Evolutionary conservation across 768 basidiomycete genomes (phyloP), one percentile per base, ranked within the genome.

Genomic region (Tylopilus cervinicoccineus): DNA sequence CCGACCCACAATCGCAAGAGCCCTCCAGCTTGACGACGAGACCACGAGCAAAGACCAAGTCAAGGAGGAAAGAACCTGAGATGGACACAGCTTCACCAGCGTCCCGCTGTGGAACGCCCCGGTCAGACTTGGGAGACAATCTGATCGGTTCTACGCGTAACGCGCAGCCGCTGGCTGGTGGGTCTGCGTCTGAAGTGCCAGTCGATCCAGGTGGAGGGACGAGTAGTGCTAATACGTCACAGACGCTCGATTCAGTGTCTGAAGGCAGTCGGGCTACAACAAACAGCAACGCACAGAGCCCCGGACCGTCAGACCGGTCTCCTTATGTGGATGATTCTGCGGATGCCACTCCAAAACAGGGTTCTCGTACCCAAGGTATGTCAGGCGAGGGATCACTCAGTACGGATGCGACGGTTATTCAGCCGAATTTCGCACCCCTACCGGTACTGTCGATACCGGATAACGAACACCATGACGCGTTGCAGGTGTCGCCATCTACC

Each of bases 161-260:
- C 6, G 26, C 23, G 19, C 44, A 45, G 3, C 37, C 26, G 13
- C 45, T 0, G 5, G 33, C 11, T 10, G 33, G 38, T 0, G 42
- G 38, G 33, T 47, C 47, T 17, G 24, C 9, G 20, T 49, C 54
- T 2, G 58, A 63, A 34, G 38, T 22, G 4, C 38, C 10, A 12
- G 53, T 45, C 31, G 63, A 64, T 55, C 63, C 63, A 2, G 56
- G 59, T 33, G 63, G 58, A 34, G 54, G 42, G 34, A 39, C 28
- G 23, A 51, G 26, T 20, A 27, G 29, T 26, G 2, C 37, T 20
- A 38, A 17, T 43, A 33, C 26, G 14, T 42, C 50, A 13, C 55
- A 45, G 27, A 37, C 41, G 0, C 34, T 45, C 2, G 57, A 62
- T 43, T 51, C 47, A 5, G 32, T 29, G 20, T 20, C 38, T 12